Base-by-base conservation (phyloP, 2,329 filamentous ascomycete species). In the Sclerotiophoma versabilis region DNA sequence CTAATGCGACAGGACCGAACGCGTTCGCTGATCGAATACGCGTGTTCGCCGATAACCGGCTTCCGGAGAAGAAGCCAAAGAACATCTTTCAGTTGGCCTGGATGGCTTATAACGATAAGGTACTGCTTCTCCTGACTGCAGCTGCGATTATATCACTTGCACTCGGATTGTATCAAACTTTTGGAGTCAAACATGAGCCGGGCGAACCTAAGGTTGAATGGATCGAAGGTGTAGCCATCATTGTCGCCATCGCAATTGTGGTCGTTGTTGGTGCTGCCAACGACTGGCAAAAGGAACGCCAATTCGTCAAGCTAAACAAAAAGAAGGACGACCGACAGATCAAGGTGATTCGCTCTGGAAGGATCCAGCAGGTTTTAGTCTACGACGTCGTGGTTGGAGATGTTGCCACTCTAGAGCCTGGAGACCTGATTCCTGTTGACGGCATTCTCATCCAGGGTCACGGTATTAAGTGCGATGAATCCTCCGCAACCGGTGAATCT, bases 61-160 rank as follows among this genome's bases (percentile, higher is more conserved):
- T 93, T 29, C 90, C 90, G 0, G 85, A 85, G 60, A 84, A 84
- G 64, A 89, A 89, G 66, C 79, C 86, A 20, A 92, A 91, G 70
- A 87, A 80, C 32, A 86, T 92, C 45, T 79, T 88, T 56, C 80
- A 87, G 66, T 76, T 92, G 34, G 89, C 91, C 58, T 93, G 90
- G 90, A 88, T 91, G 65, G 89, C 89, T 1, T 91, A 91, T 76
- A 92, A 92, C 69, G 90, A 93, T 75, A 93, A 92, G 66, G 86
- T 93, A 10, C 78, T 92, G 74, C 55, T 69, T 10, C 50, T 68
- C 25, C 38, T 68, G 45, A 68, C 78, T 1, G 80, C 87, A 17
- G 89, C 89, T 7, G 90, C 89, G 1, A 79, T 84, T n/a, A 85
- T 93, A 29, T 92, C 90, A 2, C 79, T 93, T 22, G 87, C 85